Base-by-base conservation (phyloP, 2,329 filamentous ascomycete species). In the Monosporascus sp. region DNA sequence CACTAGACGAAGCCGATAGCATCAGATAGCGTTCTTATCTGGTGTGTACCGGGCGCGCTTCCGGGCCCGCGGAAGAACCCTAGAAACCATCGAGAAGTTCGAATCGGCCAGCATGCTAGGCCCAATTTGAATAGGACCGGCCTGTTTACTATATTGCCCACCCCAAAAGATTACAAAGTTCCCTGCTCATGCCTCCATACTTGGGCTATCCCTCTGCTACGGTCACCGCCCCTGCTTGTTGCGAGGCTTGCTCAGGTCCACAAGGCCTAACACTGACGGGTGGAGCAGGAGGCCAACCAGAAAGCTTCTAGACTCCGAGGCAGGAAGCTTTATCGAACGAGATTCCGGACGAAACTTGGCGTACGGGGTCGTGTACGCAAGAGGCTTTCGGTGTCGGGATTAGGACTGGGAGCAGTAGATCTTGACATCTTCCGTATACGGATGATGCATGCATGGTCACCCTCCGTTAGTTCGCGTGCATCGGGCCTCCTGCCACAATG, bases 271-370 rank as follows among this genome's bases (percentile, higher is more conserved):
- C 6, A 44, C 41, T 20, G 41, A 22, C 41, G 3, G 3, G 5
- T 48, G 35, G 37, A 45, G 43, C 31, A n/a, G 39, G 46, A 45
- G 27, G 45, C 50, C 50, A 60, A 57, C 47, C 50, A 58, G 59
- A 57, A 59, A 57, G 39, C 54, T 58, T 60, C 57, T 59, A 61
- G 55, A 63, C 58, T 56, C 49, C 49, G 49, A 50, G 27, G 49
- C 47, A 35, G 31, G 31, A 35, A 35, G 31, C 11, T 35, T 14
- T 35, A 14, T 35, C 31, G 31, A 35, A 35, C 31, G 31, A 35
- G 31, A 35, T 14, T 35, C 11, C 4, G 6, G 31, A 35, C 5
- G 11, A 11, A 35, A 35, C 31, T 14, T 35, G 31, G 31, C 31
- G 31, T 35, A 35, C 31, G 31, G 11, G 31, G 7, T 31, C 31